A percentile compares a stretch with the other conserved stretches of the same genome.
phyloP scores from a whole-genome alignment of 768 basidiomycete species.

The Rhizopogon sp. region DNA sequence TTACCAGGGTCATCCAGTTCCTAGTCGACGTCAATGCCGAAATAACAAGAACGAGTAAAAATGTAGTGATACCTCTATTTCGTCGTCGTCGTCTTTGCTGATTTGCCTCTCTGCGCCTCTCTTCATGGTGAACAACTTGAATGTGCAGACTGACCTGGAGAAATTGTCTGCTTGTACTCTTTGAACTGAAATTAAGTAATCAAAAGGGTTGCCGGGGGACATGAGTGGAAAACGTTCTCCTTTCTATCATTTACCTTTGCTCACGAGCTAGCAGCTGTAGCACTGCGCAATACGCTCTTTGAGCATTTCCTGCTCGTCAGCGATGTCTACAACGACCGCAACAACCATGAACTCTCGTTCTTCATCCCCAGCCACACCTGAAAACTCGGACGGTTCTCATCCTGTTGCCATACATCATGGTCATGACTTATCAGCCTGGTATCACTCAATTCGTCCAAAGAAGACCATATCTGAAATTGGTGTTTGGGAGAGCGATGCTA shows the following conservation, averaged over 20 bases:
- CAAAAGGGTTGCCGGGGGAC: conserved; percentile 10
- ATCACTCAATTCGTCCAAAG: conserved; percentile 39
- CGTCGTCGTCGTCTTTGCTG: conserved; percentile 46
- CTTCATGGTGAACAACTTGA: conserved; percentile 45
- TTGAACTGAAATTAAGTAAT: conserved; percentile 18
- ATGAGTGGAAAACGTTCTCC: not conserved
- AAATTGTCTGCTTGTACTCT: not conserved
- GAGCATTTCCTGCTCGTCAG: conserved; percentile 6
- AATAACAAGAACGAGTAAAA: not conserved
- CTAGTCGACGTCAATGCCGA: conserved; percentile 23
- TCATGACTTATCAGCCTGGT: conserved; percentile 55
- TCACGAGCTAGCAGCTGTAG: not conserved
- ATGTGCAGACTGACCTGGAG: not conserved
- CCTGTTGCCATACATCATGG: conserved; percentile 46
- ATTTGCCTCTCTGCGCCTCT: conserved; percentile 71
- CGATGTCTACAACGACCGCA: conserved; percentile 58
- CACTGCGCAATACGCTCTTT: not conserved
- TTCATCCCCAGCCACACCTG: conserved; percentile 68
- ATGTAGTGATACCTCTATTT: conserved; percentile 23
- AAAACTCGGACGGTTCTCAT: conserved; percentile 50
- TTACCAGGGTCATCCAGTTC: conserved; percentile 33
- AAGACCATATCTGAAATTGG: conserved; percentile 34
- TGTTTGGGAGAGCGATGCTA: conserved; percentile 40
- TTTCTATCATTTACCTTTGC: not conserved
- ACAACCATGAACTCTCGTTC: conserved; percentile 57